Evolutionary conservation across 164 flowering plant species (phyloP).

Genomic region (Umbilicus rupestris): DNA sequence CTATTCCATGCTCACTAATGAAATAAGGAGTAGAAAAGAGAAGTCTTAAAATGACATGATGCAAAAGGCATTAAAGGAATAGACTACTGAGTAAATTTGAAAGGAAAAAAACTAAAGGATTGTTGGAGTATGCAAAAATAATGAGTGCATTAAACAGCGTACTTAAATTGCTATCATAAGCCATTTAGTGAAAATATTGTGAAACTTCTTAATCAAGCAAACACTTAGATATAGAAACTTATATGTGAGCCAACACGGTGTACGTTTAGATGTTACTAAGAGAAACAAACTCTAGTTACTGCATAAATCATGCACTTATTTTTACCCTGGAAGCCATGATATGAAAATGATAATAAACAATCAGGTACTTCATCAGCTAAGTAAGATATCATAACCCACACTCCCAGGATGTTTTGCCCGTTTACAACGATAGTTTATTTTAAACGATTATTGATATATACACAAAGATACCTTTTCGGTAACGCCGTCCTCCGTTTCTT

Average conservation of each 20-base stretch:
- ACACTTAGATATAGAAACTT: neutral
- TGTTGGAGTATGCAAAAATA: too few species aligned
- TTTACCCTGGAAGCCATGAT: neutral
- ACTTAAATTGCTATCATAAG: too few species aligned
- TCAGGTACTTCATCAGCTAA: neutral
- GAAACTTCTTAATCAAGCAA: too few species aligned
- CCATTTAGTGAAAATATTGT: too few species aligned
- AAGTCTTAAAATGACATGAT: neutral
- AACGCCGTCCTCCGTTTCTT: conserved; percentile 28
- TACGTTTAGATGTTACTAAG: too few species aligned
- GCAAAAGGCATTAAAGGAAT: neutral
- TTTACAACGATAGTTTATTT: neutral
- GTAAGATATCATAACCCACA: neutral
- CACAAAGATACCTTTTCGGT: conserved; percentile 45
- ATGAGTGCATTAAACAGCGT: too few species aligned
- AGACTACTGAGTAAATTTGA: neutral
- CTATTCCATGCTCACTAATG: neutral
- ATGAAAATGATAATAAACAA: neutral
- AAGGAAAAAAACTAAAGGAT: too few species aligned
- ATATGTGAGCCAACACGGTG: too few species aligned
- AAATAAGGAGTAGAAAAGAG: too few species aligned
- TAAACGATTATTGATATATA: neutral
- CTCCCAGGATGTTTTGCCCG: neutral
- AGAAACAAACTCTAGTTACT: neutral
- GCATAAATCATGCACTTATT: neutral